A percentile compares a stretch with the other conserved stretches of the same genome.
These are phyloP conservation scores for Obelidium mucronatum DNA, from an alignment of 192 early-diverging fungal genomes.

Conservation along the genomic window DNA sequence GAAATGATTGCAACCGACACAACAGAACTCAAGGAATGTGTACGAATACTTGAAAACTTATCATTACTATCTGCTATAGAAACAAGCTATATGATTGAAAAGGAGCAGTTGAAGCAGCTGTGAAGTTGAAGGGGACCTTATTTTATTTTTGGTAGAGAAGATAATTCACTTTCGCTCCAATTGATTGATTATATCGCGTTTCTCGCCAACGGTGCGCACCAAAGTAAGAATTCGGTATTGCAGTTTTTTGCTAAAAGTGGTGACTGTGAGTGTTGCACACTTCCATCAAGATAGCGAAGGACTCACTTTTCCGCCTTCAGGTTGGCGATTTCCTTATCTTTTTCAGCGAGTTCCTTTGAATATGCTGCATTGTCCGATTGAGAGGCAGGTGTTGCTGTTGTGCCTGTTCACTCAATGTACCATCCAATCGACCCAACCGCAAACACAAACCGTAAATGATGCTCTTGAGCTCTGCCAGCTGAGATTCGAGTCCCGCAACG, in stretches of 20 bases:
- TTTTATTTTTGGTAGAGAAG: background rate
- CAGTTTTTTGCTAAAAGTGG: conserved; percentile 26
- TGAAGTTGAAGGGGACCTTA: background rate
- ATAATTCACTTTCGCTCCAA: conserved; percentile 21
- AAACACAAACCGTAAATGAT: conserved; percentile 12
- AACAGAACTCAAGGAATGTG: background rate
- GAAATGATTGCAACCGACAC: background rate
- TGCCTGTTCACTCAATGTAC: no score
- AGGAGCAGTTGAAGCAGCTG: background rate
- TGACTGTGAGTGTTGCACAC: background rate
- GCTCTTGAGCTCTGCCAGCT: conserved; percentile 30
- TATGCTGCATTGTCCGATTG: background rate
- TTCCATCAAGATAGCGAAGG: background rate
- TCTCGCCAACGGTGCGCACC: conserved; percentile 23
- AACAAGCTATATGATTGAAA: conserved; percentile 8
- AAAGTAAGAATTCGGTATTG: conserved; percentile 26
- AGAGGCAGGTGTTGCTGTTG: background rate
- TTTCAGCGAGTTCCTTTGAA: conserved; percentile 1
- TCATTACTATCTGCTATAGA: background rate
- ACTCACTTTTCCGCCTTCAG: conserved; percentile 27
- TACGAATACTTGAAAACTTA: background rate
- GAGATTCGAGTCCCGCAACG: conserved; percentile 27
- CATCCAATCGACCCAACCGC: background rate
- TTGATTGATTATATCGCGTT: conserved; percentile 12
- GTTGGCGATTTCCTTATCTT: conserved; percentile 10